A percentile compares a stretch with the other conserved stretches of the same genome.
These are phyloP conservation scores for Amorphotheca resinae DNA, from an alignment of 495 filamentous ascomycete genomes.

Conservation along the genomic window DNA sequence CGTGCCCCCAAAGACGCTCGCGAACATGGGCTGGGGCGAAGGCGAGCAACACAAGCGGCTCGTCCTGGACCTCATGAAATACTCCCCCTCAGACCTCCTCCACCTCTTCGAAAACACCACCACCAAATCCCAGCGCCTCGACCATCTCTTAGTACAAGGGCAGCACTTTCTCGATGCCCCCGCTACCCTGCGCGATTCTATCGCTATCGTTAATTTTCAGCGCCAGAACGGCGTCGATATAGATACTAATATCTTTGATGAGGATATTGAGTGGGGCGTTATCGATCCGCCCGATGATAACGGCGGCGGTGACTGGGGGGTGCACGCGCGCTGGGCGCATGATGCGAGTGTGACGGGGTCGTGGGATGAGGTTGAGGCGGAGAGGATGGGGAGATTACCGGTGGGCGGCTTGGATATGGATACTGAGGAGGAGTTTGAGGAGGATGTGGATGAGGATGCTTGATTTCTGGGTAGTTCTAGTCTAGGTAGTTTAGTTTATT, in stretches of 20 bases:
- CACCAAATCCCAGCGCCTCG: constrained; percentile 1
- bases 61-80: constrained; percentile 3
- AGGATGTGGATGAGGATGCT: no score
- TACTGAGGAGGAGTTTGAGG: no score
- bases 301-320: neutral
- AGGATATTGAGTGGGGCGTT: constrained; percentile 3
- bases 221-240: constrained; percentile 48
- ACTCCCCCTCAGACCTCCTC: neutral
- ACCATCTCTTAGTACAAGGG: neutral
- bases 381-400: no score
- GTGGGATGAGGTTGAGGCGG: neutral
- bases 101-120: constrained; percentile 3
- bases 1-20: neutral
- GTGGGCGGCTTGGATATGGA: no score
- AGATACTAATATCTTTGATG: neutral
- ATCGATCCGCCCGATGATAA: neutral
- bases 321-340: neutral
- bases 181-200: neutral
- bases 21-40: constrained; percentile 1
- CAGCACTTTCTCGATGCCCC: neutral
- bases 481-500: no score
- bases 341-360: neutral
- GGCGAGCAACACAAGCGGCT: neutral
- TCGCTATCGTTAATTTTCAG: constrained; percentile 7
- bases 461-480: no score